Base-by-base conservation (phyloP, 257 asterid genomes). In the Rhazya stricta region DNA sequence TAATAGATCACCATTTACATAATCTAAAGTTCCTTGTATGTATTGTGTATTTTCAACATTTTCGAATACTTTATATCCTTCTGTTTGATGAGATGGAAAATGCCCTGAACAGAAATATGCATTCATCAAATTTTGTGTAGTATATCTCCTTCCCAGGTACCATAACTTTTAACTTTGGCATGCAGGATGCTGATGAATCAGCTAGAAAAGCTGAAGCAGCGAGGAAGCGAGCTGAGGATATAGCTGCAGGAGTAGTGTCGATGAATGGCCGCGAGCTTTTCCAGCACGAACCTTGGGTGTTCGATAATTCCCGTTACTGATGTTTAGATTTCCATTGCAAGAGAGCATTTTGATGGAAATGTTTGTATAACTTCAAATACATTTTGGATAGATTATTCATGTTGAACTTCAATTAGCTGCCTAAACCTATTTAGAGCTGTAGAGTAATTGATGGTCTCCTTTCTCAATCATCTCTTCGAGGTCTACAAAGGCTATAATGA, bases 241-340 rank as follows among this genome's bases (percentile, higher is more conserved):
- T 93, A 83, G 92, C 87, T 69, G 88, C 96, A 15, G 96, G 96
- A 54, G 34, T 81, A 34, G 91, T 88, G 75, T 92, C 83, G 75
- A 85, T 90, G 98, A 93, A 88, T 56, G 97, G 98, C 15, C 97
- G 96, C 37, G 97, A 93, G 79, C 89, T 93, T 78, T 91, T 91
- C 76, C 79, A 57, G 80, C 91, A 80, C 21, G 91, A 93, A 67
- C 97, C 98, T 1, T 85, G 89, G 94, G 96, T 93, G 79, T 90
- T 91, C 21, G 94, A 93, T 62, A 86, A 91, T 80, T 75, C 90
- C 32, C 91, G 34, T 62, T 93, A 85, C 79, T 93, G 42, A 72
- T 2, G 21, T 60, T 63, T 21, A 63, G 13, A 18, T 32, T 63
- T 51, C 25, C 36, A 2, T 18, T 27, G 65, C 15, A 27, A 29